Percentiles rank a stretch among this genome's conserved stretches.
Conservation (phyloP, 2,329 filamentous ascomycete genomes). For the Venturia aucupariae region DNA sequence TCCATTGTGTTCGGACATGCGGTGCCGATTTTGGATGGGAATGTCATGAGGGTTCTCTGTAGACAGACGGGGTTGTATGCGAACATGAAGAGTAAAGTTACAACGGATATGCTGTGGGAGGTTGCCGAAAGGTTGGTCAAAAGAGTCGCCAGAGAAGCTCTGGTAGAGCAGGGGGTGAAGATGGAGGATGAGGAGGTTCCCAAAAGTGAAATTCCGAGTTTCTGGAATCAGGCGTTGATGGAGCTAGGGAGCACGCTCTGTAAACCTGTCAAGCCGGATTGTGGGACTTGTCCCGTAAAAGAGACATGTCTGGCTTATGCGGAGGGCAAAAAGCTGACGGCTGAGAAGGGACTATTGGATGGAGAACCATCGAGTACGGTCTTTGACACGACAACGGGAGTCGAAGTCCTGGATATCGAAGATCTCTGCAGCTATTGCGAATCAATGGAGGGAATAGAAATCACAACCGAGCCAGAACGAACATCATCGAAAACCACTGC, state of each 20-base stretch:
- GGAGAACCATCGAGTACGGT: constrained; percentile 11
- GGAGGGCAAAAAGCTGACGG: constrained; percentile 21
- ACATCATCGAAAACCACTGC: neutral
- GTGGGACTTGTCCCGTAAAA: constrained; percentile 30
- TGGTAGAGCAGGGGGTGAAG: constrained; percentile 24
- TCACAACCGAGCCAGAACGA: neutral
- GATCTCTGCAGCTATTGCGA: constrained; percentile 13
- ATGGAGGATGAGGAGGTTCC: neutral
- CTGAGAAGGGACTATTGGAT: constrained; percentile 16
- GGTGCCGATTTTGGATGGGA: constrained; percentile 55
- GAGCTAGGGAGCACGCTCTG: constrained; percentile 56
- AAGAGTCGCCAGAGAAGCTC: constrained; percentile 33
- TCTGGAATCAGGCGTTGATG: constrained; percentile 58
- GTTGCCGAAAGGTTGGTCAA: constrained; percentile 48
- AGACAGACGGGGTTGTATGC: constrained; percentile 49
- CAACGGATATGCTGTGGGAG: constrained; percentile 47
- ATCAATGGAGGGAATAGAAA: neutral
- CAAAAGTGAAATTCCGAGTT: constrained; percentile 41
- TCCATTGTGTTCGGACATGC: constrained; percentile 53
- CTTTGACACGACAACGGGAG: constrained; percentile 20
- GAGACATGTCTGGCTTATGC: constrained; percentile 25
- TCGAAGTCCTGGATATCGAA: constrained; percentile 16
- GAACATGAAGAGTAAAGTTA: constrained; percentile 48
- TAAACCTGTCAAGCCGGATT: constrained; percentile 47
- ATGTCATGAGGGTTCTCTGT: constrained; percentile 52